These are phyloP conservation scores for Daldinia bambusicola DNA, from an alignment of 495 filamentous ascomycete species.

Conservation along the genomic window DNA sequence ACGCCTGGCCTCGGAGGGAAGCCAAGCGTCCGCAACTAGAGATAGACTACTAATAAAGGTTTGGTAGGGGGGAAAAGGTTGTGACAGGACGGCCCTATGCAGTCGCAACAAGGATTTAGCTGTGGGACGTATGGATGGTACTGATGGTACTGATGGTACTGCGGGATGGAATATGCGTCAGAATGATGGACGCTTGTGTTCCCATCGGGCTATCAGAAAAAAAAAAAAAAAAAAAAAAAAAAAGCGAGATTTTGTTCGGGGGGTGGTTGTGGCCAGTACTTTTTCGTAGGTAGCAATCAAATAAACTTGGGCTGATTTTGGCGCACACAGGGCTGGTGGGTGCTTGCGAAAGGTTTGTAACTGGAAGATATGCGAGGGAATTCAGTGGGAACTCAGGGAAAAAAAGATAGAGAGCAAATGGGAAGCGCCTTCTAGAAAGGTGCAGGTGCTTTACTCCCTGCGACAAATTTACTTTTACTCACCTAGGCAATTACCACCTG, in stretches of 20 bases:
- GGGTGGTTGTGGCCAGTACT: slow-evolving; percentile 14
- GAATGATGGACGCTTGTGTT: slow-evolving; percentile 41
- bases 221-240: slow-evolving; percentile 4
- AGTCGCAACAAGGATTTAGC: slow-evolving; percentile 43
- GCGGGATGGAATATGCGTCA: slow-evolving; percentile 40
- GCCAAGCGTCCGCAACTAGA: slow-evolving; percentile 32
- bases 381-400: slow-evolving; percentile 29
- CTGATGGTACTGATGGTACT: slow-evolving; percentile 15
- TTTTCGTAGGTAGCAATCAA: slow-evolving; percentile 39
- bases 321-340: slow-evolving; percentile 20
- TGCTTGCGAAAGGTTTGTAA: slow-evolving; percentile 30
- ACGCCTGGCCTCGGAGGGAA: slow-evolving; percentile 21
- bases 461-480: slow-evolving; percentile 5
- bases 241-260: slow-evolving; percentile 16
- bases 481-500: neutral
- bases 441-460: slow-evolving; percentile 28
- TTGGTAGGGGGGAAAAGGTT: slow-evolving; percentile 22
- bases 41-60: slow-evolving; percentile 22
- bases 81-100: slow-evolving; percentile 46
- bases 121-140: slow-evolving; percentile 39
- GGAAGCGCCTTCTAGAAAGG: slow-evolving; percentile 37
- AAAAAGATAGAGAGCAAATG: slow-evolving; percentile 31
- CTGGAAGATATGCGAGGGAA: slow-evolving; percentile 37
- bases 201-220: slow-evolving; percentile 29
- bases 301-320: slow-evolving; percentile 20